Conservation (phyloP, 202 grass and related monocot genomes). For the Setaria viridis region DNA sequence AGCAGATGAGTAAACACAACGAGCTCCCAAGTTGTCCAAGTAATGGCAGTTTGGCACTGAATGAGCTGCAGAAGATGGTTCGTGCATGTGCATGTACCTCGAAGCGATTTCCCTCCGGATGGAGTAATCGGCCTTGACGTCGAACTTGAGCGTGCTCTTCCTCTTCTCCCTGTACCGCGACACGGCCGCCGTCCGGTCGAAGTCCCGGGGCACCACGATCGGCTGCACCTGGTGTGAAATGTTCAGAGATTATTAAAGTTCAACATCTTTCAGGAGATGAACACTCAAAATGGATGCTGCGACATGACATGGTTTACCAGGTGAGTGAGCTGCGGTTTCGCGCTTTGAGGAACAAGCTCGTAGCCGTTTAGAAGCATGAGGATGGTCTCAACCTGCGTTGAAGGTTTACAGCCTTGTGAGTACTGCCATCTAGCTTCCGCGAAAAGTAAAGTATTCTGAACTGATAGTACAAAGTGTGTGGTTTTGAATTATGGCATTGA, state of each 20-base stretch:
- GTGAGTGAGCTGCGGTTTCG: conserved; percentile 5
- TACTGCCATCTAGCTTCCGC: neutral
- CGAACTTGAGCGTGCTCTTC: conserved; percentile 29
- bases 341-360: conserved; percentile 29
- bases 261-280: no score
- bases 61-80: neutral
- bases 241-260: neutral
- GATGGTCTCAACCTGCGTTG: conserved; percentile 41
- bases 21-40: no score
- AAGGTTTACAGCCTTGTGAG: neutral
- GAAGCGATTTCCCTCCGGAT: conserved; percentile 48
- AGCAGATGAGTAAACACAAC: neutral
- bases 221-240: conserved; percentile 39
- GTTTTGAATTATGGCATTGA: neutral
- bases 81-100: neutral
- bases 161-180: conserved; percentile 50
- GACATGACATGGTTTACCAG: conserved; percentile 17
- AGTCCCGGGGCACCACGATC: conserved; percentile 28
- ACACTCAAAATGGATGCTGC: no score
- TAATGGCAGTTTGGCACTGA: no score
- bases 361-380: conserved; percentile 44
- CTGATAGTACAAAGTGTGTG: neutral
- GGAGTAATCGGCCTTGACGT: conserved; percentile 50
- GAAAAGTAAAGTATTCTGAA: neutral
- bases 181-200: conserved; percentile 45